A percentile compares a stretch with the other conserved stretches of the same genome.
phyloP scores from a whole-genome alignment of 2,329 filamentous ascomycete species.

The Curvularia hawaiiensis region DNA sequence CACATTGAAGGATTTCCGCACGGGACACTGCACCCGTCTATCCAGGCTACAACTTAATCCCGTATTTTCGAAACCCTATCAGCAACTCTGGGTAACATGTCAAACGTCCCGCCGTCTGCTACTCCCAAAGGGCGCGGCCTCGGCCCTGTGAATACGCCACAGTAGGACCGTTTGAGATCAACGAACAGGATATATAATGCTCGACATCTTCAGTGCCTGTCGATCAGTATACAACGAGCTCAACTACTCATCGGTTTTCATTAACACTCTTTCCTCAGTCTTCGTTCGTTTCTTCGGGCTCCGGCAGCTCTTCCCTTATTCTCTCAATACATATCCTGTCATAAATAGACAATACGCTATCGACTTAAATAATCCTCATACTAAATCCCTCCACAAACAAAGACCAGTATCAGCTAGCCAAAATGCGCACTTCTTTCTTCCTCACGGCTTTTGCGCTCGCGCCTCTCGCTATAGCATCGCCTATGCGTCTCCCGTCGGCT shows the following conservation, averaged over 20 bases:
- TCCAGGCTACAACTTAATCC: background rate
- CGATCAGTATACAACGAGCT: constrained; percentile 4
- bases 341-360: background rate
- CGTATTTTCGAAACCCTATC: constrained; percentile 11
- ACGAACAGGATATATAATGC: constrained; percentile 19
- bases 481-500: constrained; percentile 17
- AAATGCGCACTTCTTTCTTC: constrained; percentile 32
- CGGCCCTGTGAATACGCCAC: constrained; percentile 11
- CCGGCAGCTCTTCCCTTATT: constrained; percentile 37
- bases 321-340: constrained; percentile 8
- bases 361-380: background rate
- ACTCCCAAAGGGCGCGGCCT: constrained; percentile 13
- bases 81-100: constrained; percentile 17
- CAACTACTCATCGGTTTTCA: constrained; percentile 8
- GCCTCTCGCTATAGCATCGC: constrained; percentile 32
- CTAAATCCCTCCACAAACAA: constrained; percentile 4
- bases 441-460: constrained; percentile 29
- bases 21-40: constrained; percentile 6
- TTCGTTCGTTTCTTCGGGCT: constrained; percentile 34
- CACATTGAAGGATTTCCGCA: constrained; percentile 1
- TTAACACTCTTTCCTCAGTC: constrained; percentile 14
- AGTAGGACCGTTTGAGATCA: constrained; percentile 1
- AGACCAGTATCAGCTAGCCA: constrained; percentile 8
- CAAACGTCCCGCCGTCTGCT: constrained; percentile 18
- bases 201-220: constrained; percentile 6